phyloP scores from a whole-genome alignment of 2,329 filamentous ascomycete genomes.

The Colletotrichum godetiae region DNA sequence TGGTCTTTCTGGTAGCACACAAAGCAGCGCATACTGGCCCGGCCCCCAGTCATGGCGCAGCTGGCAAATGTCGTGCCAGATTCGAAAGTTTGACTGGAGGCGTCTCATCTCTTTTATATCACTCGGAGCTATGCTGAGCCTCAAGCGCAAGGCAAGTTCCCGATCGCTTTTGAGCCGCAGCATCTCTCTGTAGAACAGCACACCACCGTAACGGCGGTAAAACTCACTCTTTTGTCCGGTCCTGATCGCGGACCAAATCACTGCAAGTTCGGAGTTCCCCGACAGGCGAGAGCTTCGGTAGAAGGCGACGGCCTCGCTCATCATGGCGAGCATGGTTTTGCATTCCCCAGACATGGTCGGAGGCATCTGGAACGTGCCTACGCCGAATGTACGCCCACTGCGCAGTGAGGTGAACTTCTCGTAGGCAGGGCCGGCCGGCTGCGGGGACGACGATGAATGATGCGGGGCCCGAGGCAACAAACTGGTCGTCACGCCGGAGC shows the following conservation, averaged over 20 bases:
- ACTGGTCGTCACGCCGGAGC: not conserved
- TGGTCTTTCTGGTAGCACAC: not conserved
- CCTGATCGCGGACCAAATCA: constrained; percentile 12
- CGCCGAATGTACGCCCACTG: not conserved
- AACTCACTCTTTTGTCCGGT: constrained; percentile 10
- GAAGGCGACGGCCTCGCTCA: constrained; percentile 1
- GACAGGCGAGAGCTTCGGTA: not conserved
- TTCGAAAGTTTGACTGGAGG: not conserved
- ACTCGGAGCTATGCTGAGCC: not conserved
- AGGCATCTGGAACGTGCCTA: not conserved
- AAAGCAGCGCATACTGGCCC: constrained; percentile 1
- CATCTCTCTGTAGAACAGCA: constrained; percentile 11
- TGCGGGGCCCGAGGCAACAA: not conserved
- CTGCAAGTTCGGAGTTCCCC: not conserved
- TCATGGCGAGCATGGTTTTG: not conserved
- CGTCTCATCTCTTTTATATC: not conserved
- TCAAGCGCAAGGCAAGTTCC: not conserved
- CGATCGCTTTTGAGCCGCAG: not conserved
- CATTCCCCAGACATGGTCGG: not conserved
- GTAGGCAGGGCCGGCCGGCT: not conserved
- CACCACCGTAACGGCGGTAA: not conserved
- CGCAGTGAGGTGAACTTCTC: not conserved
- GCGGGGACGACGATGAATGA: not conserved
- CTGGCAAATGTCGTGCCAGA: constrained; percentile 8
- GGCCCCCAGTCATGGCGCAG: not conserved